These are phyloP conservation scores for Cyclotella choctawhatcheeana DNA, from an alignment of 108 stramenopile species.

Conservation along the genomic window DNA sequence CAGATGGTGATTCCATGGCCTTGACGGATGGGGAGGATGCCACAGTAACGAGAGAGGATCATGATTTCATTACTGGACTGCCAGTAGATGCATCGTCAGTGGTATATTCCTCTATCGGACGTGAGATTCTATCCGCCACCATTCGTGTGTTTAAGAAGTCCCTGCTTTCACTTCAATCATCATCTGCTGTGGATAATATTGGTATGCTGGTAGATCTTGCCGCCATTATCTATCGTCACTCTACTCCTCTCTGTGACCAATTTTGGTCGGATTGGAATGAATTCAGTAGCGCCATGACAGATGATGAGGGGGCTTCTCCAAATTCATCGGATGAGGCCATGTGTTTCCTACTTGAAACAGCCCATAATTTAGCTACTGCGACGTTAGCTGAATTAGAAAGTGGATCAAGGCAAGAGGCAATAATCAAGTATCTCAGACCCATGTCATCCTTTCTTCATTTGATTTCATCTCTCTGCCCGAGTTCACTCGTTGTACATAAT, in stretches of 20 bases:
- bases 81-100: conserved; percentile 40
- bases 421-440: conserved; percentile 32
- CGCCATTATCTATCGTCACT: conserved; percentile 55
- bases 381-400: conserved; percentile 38
- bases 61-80: not conserved
- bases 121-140: conserved; percentile 61
- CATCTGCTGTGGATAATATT: conserved; percentile 58
- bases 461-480: conserved; percentile 44
- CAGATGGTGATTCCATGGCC: conserved; percentile 12
- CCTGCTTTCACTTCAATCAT: conserved; percentile 31
- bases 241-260: conserved; percentile 51
- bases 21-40: not conserved
- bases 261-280: conserved; percentile 72
- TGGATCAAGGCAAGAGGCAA: conserved; percentile 11
- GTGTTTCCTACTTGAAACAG: conserved; percentile 62
- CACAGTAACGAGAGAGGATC: conserved; percentile 10
- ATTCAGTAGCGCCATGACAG: conserved; percentile 16
- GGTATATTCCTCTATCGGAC: conserved; percentile 68
- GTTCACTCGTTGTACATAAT: conserved; percentile 26
- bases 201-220: conserved; percentile 63
- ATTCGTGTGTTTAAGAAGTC: conserved; percentile 53
- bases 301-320: conserved; percentile 7
- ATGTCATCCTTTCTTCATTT: conserved; percentile 43
- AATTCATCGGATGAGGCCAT: conserved; percentile 41
- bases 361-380: conserved; percentile 50